Evolutionary conservation across 805 yeast species (phyloP), one percentile per base, ranked within the genome.

Genomic region (Sungouiella thailandica): DNA sequence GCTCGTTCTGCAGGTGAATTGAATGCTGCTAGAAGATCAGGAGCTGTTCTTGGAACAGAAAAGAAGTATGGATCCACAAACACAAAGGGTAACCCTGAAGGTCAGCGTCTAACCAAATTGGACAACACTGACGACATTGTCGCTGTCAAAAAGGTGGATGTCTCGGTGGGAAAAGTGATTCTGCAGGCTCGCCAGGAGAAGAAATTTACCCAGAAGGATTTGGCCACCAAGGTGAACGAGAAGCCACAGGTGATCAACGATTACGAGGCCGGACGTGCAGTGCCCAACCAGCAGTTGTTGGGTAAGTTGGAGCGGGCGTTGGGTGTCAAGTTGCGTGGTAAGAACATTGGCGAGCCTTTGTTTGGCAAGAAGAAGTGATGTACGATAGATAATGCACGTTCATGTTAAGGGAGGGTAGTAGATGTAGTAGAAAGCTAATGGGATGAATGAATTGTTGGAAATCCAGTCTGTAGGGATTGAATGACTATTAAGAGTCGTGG

Each of bases 251-350:
- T 93, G 41, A 80, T 93, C 55, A 89, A 87, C 63, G 98, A 93
- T 57, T 93, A 93, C 63, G 98, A 93, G 70, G 85, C 95, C 36
- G 97, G 96, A 39, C 80, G 95, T 58, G 98, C 96, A 28, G 78
- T 83, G 47, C 98, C 98, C 38, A 89, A 86, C 70, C 98, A 93
- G 70, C 97, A 89, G 65, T 64, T 93, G 34, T 74, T 93, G 53
- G 89, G 83, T 35, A 93, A 93, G 70, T 66, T 93, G 60, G 97
- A 93, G 70, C 78, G 96, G 63, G 94, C 83, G 26, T 72, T 93
- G 51, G 97, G 97, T 47, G 83, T 93, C 44, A 93, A 88, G 68
- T 77, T 93, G 57, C 79, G 97, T 69, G 98, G 98, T 57, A 89
- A 90, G 70, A 83, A 81, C 62, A 83, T 93, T 53, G 98, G 98